phyloP scores from a whole-genome alignment of 192 early-diverging fungal genomes.

The Umbelopsis sp. region DNA sequence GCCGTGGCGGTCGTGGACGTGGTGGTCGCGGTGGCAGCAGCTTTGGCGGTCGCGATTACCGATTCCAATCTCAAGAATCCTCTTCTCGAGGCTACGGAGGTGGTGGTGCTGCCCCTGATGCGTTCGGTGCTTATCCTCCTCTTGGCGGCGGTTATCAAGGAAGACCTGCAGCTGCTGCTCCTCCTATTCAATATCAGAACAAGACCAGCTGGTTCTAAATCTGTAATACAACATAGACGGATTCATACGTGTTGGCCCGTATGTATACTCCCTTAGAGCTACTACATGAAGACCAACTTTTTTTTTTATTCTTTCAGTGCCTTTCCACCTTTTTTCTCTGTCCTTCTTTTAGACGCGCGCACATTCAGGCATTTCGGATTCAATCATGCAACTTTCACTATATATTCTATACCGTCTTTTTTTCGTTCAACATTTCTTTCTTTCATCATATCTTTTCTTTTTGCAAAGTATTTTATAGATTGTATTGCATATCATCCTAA shows the following conservation, averaged over 20 bases:
- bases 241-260: slow-evolving; percentile 18
- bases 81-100: slow-evolving; percentile 5
- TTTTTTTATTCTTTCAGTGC: background rate
- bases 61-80: slow-evolving; percentile 7
- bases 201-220: slow-evolving; percentile 47
- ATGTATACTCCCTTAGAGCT: slow-evolving; percentile 9
- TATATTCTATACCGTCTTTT: slow-evolving; percentile 21
- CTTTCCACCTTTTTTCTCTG: background rate
- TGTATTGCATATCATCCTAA: slow-evolving; percentile 17
- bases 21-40: slow-evolving; percentile 30
- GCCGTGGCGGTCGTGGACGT: slow-evolving; percentile 30
- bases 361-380: slow-evolving; percentile 17
- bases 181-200: slow-evolving; percentile 37
- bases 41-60: slow-evolving; percentile 34
- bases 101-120: slow-evolving; percentile 18
- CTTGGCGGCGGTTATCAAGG: slow-evolving; percentile 27
- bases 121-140: slow-evolving; percentile 28
- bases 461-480: slow-evolving; percentile 21
- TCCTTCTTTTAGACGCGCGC: slow-evolving; percentile 8
- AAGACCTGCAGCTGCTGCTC: slow-evolving; percentile 16
- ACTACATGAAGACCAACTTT: background rate
- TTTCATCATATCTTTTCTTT: background rate
- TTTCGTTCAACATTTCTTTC: background rate
- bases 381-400: slow-evolving; percentile 17
- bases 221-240: background rate